These are phyloP conservation scores for Voacanga thouarsii DNA, from an alignment of 257 asterid species.

Conservation along the genomic window DNA sequence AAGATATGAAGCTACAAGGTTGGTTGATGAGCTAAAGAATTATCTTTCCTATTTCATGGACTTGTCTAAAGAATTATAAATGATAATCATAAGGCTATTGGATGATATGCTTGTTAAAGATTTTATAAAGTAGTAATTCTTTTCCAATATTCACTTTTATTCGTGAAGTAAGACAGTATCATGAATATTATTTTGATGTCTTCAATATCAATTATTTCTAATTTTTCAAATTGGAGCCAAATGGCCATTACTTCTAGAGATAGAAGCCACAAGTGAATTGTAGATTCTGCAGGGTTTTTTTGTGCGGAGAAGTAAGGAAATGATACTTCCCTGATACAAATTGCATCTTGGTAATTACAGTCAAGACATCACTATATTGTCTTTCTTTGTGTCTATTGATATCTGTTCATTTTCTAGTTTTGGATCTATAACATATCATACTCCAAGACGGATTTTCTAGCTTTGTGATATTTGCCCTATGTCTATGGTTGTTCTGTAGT, in stretches of 20 bases:
- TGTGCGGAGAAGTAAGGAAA: background rate
- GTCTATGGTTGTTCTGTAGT: too few relatives aligned
- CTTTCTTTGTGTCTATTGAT: background rate
- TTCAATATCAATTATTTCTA: background rate
- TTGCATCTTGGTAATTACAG: background rate
- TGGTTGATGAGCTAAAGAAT: slow-evolving; percentile 13
- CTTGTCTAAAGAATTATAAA: background rate
- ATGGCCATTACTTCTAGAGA: background rate
- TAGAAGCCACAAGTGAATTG: background rate
- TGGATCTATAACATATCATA: background rate
- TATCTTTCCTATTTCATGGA: background rate
- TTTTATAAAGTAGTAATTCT: background rate
- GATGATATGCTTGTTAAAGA: background rate
- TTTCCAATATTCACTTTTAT: background rate
- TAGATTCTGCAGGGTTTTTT: background rate
- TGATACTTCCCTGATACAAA: background rate
- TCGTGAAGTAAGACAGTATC: background rate
- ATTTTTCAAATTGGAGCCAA: background rate
- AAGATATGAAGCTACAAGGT: slow-evolving; percentile 53
- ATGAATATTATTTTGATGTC: background rate
- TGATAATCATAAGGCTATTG: background rate
- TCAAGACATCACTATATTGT: background rate
- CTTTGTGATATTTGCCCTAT: too few relatives aligned
- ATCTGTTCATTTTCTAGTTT: background rate
- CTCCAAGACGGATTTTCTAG: background rate